phyloP scores from a whole-genome alignment of 1,139 yeast species.

The Blastobotrys proliferans region DNA sequence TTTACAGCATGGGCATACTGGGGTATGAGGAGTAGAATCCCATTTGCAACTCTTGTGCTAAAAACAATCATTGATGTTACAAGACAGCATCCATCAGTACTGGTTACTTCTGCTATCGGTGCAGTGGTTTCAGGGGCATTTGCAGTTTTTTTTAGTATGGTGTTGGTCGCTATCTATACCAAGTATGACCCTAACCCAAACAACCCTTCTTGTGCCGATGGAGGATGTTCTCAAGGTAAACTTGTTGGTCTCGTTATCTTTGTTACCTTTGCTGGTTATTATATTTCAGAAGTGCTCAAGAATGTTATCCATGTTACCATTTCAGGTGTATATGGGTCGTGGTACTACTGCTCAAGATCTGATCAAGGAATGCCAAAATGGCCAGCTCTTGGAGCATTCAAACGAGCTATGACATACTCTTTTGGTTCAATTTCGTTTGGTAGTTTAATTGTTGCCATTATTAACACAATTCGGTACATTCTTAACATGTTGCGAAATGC shows the following conservation, averaged over 20 bases:
- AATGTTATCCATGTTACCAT: slow-evolving; percentile 83
- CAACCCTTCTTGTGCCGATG: slow-evolving; percentile 57
- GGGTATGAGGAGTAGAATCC: slow-evolving; percentile 65
- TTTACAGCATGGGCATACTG: slow-evolving; percentile 71
- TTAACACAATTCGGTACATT: slow-evolving; percentile 59
- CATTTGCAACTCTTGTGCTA: slow-evolving; percentile 69
- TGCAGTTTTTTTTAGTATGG: slow-evolving; percentile 59
- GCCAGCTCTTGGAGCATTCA: slow-evolving; percentile 80
- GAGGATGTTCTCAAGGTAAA: slow-evolving; percentile 61
- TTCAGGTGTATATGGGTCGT: slow-evolving; percentile 83
- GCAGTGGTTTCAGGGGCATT: slow-evolving; percentile 61
- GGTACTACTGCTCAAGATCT: slow-evolving; percentile 78
- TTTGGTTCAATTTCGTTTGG: slow-evolving; percentile 92
- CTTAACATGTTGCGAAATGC: slow-evolving; percentile 45
- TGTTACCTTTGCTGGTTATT: slow-evolving; percentile 81
- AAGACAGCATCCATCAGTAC: slow-evolving; percentile 64
- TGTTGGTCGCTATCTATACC: slow-evolving; percentile 70
- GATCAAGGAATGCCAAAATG: slow-evolving; percentile 77
- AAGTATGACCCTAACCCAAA: slow-evolving; percentile 54
- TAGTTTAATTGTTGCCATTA: slow-evolving; percentile 70
- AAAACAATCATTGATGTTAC: slow-evolving; percentile 73
- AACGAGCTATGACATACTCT: slow-evolving; percentile 78
- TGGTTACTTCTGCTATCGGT: slow-evolving; percentile 62
- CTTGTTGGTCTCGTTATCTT: slow-evolving; percentile 62
- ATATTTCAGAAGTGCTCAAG: slow-evolving; percentile 78